Evolutionary conservation across 129 eudicot species (phyloP).

Genomic region (Rutidosis leptorrhynchoides): DNA sequence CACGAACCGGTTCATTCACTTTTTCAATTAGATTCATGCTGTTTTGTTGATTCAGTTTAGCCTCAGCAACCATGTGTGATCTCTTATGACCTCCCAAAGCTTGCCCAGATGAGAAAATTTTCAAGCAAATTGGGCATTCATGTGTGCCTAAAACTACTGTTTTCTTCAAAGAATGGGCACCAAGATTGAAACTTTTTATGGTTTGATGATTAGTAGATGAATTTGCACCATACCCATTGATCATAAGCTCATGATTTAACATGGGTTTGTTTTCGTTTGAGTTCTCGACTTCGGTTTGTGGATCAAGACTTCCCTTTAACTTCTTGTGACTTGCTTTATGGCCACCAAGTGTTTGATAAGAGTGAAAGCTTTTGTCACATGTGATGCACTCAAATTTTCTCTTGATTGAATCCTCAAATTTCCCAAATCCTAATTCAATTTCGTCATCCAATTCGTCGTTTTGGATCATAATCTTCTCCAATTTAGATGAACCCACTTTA

Average conservation of each 20-base stretch:
- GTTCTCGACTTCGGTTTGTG: slow-evolving; percentile 34
- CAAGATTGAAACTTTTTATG: slow-evolving; percentile 21
- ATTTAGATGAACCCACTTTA: slow-evolving; percentile 33
- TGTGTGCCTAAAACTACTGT: slow-evolving; percentile 39
- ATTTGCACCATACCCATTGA: slow-evolving; percentile 27
- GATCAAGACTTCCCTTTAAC: slow-evolving; percentile 45
- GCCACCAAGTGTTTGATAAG: slow-evolving; percentile 96
- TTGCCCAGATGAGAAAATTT: slow-evolving; percentile 80
- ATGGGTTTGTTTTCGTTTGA: slow-evolving; percentile 11
- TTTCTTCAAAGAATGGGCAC: slow-evolving; percentile 38
- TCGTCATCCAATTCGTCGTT: slow-evolving; percentile 19
- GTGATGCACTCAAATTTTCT: slow-evolving; percentile 61
- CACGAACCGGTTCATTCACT: slow-evolving; percentile 35
- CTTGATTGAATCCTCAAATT: slow-evolving; percentile 30
- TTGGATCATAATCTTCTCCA: slow-evolving; percentile 32
- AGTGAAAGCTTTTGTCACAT: slow-evolving; percentile 70
- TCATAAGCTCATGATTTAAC: slow-evolving; percentile 19
- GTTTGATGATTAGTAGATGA: slow-evolving; percentile 28
- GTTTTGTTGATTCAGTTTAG: slow-evolving; percentile 43
- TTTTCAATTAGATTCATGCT: slow-evolving; percentile 26
- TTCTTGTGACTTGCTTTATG: slow-evolving; percentile 97
- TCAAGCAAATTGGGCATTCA: slow-evolving; percentile 81
- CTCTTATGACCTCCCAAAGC: slow-evolving; percentile 98
- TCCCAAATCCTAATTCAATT: slow-evolving; percentile 30
- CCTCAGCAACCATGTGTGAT: slow-evolving; percentile 67